Base-by-base conservation (phyloP, 2,329 filamentous ascomycete species). In the Nemania sp. region DNA sequence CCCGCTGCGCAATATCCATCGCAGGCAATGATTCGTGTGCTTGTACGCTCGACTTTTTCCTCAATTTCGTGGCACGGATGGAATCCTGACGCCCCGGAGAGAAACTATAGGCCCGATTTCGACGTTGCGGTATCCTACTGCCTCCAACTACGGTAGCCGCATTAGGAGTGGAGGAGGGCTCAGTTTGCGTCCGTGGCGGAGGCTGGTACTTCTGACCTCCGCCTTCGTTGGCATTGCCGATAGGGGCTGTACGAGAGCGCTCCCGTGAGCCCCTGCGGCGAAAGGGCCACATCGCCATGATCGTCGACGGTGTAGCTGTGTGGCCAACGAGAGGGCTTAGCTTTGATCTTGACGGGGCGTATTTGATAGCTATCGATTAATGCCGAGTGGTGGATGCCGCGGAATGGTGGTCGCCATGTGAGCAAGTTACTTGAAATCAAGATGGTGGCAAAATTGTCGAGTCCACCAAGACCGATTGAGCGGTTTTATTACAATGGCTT, bases 221-320 rank as follows among this genome's bases (percentile, higher is more conserved):
- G 29, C 59, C 60, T 45, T 57, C 45, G 59, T 64, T 63, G 49
- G 68, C 63, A 52, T 48, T 52, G 51, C 63, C 59, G 20, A 64
- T 58, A 39, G 67, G 65, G 17, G 65, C 63, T 10, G 65, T 78
- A 62, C 79, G 77, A 65, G 80, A 75, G 72, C 82, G 80, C 76
- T 81, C 86, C 77, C 87, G 87, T 76, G 87, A 88, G 77, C 84
- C 88, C 78, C 83, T 88, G 72, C 89, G 87, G 76, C 88, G 83
- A 77, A 96, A 96, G 63, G 88, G 90, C 92, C 91, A 96, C 76
- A 93, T 80, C 74, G 88, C 86, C 90, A 94, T 94, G 58, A 64
- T 75, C 65, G 53, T 60, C 43, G 37, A 46, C 53, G 39, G 59
- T 54, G 17, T 15, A 40, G 52, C 35, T 4, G 10, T 39, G 15